A percentile compares a stretch with the other conserved stretches of the same genome.
phyloP scores from a whole-genome alignment of 2,329 filamentous ascomycete species.

The Fusarium papillatum region DNA sequence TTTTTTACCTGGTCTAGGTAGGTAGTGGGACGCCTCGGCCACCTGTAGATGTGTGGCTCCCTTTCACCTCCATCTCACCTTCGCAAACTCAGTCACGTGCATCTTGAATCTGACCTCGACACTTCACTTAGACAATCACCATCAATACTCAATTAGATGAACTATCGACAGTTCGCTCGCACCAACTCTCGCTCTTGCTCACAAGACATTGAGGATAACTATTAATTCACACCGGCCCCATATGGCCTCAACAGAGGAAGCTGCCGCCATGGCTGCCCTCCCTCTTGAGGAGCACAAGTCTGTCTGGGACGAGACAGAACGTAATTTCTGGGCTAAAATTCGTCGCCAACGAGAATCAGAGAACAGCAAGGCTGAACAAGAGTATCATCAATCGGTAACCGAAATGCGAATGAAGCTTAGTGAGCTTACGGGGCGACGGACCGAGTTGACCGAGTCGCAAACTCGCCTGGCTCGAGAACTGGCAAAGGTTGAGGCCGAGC shows the following conservation, averaged over 20 bases:
- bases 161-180: not conserved
- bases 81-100: slow-evolving; percentile 17
- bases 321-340: slow-evolving; percentile 51
- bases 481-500: slow-evolving; percentile 53
- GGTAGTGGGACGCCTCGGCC: slow-evolving; percentile 20
- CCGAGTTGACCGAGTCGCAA: slow-evolving; percentile 45
- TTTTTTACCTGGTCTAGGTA: slow-evolving; percentile 19
- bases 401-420: slow-evolving; percentile 47
- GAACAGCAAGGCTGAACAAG: slow-evolving; percentile 41
- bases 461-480: slow-evolving; percentile 48
- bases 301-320: slow-evolving; percentile 53
- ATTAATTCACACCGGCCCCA: slow-evolving; percentile 6
- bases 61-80: slow-evolving; percentile 12
- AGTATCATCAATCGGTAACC: slow-evolving; percentile 41
- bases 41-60: not conserved
- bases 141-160: slow-evolving; percentile 1
- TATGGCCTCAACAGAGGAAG: slow-evolving; percentile 41
- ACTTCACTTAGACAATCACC: slow-evolving; percentile 12
- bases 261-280: slow-evolving; percentile 46
- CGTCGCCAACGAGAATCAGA: slow-evolving; percentile 40
- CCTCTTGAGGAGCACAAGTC: slow-evolving; percentile 48
- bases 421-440: slow-evolving; percentile 45
- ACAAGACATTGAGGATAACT: not conserved
- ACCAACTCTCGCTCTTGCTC: not conserved
- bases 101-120: slow-evolving; percentile 10